These are phyloP conservation scores for Carex cristatella DNA, from an alignment of 176 grass and related monocot species.

Conservation along the genomic window DNA sequence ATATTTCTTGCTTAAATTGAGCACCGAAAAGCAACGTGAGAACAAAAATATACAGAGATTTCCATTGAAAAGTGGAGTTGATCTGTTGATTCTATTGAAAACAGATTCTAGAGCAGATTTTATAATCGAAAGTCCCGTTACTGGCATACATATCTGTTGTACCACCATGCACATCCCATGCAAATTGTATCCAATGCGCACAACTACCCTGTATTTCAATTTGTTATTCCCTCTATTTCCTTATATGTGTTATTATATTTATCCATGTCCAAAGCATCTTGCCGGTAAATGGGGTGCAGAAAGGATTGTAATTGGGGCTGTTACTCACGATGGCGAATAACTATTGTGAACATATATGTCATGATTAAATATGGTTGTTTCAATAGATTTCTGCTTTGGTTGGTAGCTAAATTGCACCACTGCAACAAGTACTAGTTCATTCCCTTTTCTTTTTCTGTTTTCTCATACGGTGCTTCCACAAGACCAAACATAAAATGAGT, in stretches of 20 bases:
- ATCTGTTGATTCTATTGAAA: background rate
- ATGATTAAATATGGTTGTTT: background rate
- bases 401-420: background rate
- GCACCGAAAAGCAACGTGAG: background rate
- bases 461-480: background rate
- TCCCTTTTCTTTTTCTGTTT: background rate
- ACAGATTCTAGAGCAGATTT: background rate
- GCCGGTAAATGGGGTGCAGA: background rate
- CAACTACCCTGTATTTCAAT: background rate
- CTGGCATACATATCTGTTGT: background rate
- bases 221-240: background rate
- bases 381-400: background rate
- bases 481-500: background rate
- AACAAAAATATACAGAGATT: background rate
- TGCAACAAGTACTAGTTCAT: background rate
- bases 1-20: background rate
- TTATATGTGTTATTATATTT: constrained; percentile 2
- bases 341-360: background rate
- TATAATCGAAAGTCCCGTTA: background rate
- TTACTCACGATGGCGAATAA: background rate
- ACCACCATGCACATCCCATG: background rate
- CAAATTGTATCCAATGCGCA: background rate
- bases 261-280: background rate
- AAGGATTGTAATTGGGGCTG: background rate
- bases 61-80: background rate